Evolutionary conservation across 169 alveolate species (phyloP).

Genomic region (Theileria luwenshuni): DNA sequence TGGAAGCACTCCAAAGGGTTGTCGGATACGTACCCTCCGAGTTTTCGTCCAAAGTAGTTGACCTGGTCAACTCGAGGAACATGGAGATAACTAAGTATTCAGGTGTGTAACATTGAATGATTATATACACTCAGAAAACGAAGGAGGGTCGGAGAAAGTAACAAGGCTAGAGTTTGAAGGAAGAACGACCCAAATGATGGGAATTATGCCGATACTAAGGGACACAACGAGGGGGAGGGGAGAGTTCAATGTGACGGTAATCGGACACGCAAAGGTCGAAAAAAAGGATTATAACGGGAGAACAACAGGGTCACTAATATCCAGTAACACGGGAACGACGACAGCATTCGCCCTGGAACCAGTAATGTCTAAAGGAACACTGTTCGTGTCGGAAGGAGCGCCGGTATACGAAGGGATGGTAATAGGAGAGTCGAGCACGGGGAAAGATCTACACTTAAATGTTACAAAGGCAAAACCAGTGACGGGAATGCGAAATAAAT

Average conservation of each 20-base stretch:
- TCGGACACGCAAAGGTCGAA: slow-evolving; percentile 78
- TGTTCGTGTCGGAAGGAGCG: slow-evolving; percentile 80
- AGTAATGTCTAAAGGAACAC: slow-evolving; percentile 83
- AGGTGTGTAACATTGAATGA: slow-evolving; percentile 19
- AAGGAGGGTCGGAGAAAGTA: slow-evolving; percentile 50
- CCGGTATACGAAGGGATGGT: slow-evolving; percentile 88
- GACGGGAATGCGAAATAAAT: slow-evolving; percentile 83
- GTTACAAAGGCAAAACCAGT: slow-evolving; percentile 81
- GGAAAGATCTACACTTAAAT: slow-evolving; percentile 83
- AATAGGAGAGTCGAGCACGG: slow-evolving; percentile 82
- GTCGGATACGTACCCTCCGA: slow-evolving; percentile 68
- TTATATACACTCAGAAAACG: slow-evolving; percentile 13
- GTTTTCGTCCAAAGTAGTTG: slow-evolving; percentile 81
- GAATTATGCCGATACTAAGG: slow-evolving; percentile 76
- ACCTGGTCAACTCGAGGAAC: slow-evolving; percentile 80
- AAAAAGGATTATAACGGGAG: slow-evolving; percentile 68
- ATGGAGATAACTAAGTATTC: slow-evolving; percentile 57
- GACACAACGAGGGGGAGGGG: slow-evolving; percentile 87
- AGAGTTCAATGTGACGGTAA: slow-evolving; percentile 74
- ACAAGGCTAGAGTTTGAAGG: slow-evolving; percentile 55
- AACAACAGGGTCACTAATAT: slow-evolving; percentile 82
- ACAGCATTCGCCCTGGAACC: slow-evolving; percentile 88
- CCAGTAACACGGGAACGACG: slow-evolving; percentile 81
- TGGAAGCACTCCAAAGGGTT: slow-evolving; percentile 85
- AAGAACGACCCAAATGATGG: slow-evolving; percentile 74